phyloP scores from a whole-genome alignment of 805 yeast species.

The Sugiyamaella chiloensis region DNA sequence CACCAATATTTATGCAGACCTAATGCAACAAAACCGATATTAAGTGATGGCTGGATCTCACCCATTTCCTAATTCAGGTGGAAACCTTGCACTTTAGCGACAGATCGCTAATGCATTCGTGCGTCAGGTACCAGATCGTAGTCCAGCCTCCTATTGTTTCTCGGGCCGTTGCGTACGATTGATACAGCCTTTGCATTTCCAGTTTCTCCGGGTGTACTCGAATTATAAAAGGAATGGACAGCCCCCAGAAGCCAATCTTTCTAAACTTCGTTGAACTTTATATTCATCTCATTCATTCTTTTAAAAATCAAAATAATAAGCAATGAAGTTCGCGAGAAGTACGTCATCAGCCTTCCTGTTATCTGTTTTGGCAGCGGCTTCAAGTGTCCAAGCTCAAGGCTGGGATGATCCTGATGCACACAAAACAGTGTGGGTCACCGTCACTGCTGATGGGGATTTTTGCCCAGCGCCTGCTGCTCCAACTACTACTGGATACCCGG shows the following conservation, averaged over 20 bases:
- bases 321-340: conserved; percentile 1
- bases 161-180: too few relatives aligned
- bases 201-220: neutral
- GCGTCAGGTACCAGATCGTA: neutral
- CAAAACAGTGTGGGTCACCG: conserved; percentile 19
- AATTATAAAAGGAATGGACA: neutral
- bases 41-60: too few relatives aligned
- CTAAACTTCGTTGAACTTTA: neutral
- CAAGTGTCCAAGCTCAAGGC: conserved; percentile 1
- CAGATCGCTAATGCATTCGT: too few relatives aligned
- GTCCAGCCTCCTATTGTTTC: neutral
- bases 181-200: neutral
- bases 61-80: too few relatives aligned
- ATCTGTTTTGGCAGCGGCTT: conserved; percentile 5
- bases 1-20: too few relatives aligned
- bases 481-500: conserved; percentile 21
- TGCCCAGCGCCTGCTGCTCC: conserved; percentile 16
- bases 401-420: conserved; percentile 12
- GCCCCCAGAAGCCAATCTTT: neutral
- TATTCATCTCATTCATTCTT: neutral
- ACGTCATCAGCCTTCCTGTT: neutral
- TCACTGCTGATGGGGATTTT: conserved; percentile 19
- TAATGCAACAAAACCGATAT: too few relatives aligned
- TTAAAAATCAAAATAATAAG: neutral
- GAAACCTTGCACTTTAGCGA: too few relatives aligned